Percentiles rank a stretch among this genome's conserved stretches.
Evolutionary conservation across 257 asterid genomes (phyloP).

Genomic region (Striga asiatica): DNA sequence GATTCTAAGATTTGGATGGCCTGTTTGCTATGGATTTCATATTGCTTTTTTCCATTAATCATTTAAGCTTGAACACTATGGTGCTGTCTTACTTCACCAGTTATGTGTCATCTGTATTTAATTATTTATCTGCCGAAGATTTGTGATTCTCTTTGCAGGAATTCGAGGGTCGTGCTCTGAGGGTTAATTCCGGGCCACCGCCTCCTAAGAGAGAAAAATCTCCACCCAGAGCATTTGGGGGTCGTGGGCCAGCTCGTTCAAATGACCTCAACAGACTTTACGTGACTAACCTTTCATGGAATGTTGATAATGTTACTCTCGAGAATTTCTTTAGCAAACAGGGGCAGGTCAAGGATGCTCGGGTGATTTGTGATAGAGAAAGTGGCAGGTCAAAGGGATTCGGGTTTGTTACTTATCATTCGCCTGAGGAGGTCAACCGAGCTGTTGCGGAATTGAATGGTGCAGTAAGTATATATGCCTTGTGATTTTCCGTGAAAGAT

Average conservation of each 20-base stretch:
- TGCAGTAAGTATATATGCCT: slow-evolving; percentile 37
- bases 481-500: neutral
- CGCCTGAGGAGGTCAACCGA: slow-evolving; percentile 57
- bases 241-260: slow-evolving; percentile 28
- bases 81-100: no score
- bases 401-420: slow-evolving; percentile 70
- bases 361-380: slow-evolving; percentile 73
- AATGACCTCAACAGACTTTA: slow-evolving; percentile 37
- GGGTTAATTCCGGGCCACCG: slow-evolving; percentile 88
- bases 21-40: neutral
- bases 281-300: slow-evolving; percentile 85
- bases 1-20: neutral
- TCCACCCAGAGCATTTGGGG: slow-evolving; percentile 29
- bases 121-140: no score
- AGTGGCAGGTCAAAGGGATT: slow-evolving; percentile 87
- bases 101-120: no score
- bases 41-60: neutral
- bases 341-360: slow-evolving; percentile 74
- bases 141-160: slow-evolving; percentile 37
- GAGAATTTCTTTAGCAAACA: slow-evolving; percentile 62
- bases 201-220: slow-evolving; percentile 59
- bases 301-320: slow-evolving; percentile 55
- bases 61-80: neutral
- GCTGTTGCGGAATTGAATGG: slow-evolving; percentile 64
- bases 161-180: slow-evolving; percentile 57